Percentiles rank a stretch among this genome's conserved stretches.
Conservation (phyloP, 2,329 filamentous ascomycete genomes). For the Thelonectria rubi region DNA sequence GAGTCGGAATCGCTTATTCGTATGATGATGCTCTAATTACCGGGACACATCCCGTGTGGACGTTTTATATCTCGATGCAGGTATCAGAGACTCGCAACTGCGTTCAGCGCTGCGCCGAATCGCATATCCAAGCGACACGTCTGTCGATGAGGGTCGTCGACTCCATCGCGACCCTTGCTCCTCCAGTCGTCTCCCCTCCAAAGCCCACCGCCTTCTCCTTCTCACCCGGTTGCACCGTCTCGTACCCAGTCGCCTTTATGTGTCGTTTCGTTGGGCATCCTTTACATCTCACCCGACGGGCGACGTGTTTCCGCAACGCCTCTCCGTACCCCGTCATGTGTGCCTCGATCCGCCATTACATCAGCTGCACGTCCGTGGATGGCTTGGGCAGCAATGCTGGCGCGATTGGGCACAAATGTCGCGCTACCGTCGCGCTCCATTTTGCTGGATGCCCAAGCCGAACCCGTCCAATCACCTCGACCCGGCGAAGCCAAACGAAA, state of each 20-base stretch:
- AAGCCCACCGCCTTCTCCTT: constrained; percentile 28
- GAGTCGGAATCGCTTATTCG: constrained; percentile 24
- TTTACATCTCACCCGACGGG: constrained; percentile 33
- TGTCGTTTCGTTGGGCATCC: constrained; percentile 36
- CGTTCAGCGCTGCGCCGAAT: constrained; percentile 30
- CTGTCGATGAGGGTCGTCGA: constrained; percentile 35
- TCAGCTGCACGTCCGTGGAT: constrained; percentile 38
- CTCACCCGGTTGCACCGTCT: constrained; percentile 32
- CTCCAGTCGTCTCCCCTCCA: constrained; percentile 27
- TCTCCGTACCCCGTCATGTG: constrained; percentile 37
- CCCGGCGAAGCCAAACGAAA: constrained; percentile 23
- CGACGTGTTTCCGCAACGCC: constrained; percentile 39
- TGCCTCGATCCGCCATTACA: constrained; percentile 33
- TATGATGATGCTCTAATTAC: constrained; percentile 29
- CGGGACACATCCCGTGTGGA: constrained; percentile 29
- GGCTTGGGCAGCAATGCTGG: constrained; percentile 53
- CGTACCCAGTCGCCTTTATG: constrained; percentile 34
- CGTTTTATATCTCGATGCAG: constrained; percentile 40
- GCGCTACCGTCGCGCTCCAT: constrained; percentile 37
- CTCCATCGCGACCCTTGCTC: constrained; percentile 26
- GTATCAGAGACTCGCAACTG: constrained; percentile 38
- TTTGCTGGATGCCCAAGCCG: constrained; percentile 39
- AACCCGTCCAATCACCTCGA: constrained; percentile 38
- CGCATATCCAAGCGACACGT: constrained; percentile 41
- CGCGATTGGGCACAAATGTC: constrained; percentile 49